Evolutionary conservation across 805 yeast genomes (phyloP).

Genomic region (Candida andamanensis): DNA sequence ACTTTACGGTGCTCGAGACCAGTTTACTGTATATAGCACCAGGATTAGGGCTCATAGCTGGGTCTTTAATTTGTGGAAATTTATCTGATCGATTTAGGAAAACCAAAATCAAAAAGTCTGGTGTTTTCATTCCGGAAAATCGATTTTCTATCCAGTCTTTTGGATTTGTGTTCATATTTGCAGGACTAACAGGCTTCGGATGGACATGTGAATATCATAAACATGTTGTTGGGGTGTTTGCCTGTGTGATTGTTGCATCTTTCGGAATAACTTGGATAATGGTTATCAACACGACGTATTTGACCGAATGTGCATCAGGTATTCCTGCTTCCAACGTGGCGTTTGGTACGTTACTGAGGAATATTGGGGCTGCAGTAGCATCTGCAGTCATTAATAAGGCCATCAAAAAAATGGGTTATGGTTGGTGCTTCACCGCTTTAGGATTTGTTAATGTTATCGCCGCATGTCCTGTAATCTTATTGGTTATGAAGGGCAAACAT

Average conservation of each 20-base stretch:
- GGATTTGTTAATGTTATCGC: conserved; percentile 24
- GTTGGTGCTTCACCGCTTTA: conserved; percentile 54
- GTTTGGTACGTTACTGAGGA: conserved; percentile 48
- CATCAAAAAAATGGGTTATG: conserved; percentile 36
- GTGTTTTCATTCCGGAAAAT: conserved; percentile 41
- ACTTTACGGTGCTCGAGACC: conserved; percentile 27
- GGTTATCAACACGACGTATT: conserved; percentile 48
- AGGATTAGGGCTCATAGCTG: conserved; percentile 43
- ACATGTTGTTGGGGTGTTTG: conserved; percentile 14
- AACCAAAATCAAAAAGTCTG: conserved; percentile 20
- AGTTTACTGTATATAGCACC: conserved; percentile 51
- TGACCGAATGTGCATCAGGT: conserved; percentile 45
- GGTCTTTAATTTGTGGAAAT: conserved; percentile 47
- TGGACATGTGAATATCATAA: conserved; percentile 43
- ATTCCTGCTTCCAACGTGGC: conserved; percentile 53
- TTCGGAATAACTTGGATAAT: conserved; percentile 56
- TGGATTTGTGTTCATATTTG: conserved; percentile 39
- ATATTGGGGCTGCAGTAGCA: conserved; percentile 50
- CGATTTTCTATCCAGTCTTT: conserved; percentile 40
- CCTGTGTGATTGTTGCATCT: conserved; percentile 33
- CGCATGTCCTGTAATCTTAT: conserved; percentile 13
- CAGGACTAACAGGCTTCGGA: conserved; percentile 48
- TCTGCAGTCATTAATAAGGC: conserved; percentile 40
- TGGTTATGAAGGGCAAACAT: conserved; percentile 17
- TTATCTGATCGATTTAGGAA: conserved; percentile 33